Evolutionary conservation across 805 yeast genomes (phyloP), one percentile per base, ranked within the genome.

Genomic region (Candida parachauliodes): DNA sequence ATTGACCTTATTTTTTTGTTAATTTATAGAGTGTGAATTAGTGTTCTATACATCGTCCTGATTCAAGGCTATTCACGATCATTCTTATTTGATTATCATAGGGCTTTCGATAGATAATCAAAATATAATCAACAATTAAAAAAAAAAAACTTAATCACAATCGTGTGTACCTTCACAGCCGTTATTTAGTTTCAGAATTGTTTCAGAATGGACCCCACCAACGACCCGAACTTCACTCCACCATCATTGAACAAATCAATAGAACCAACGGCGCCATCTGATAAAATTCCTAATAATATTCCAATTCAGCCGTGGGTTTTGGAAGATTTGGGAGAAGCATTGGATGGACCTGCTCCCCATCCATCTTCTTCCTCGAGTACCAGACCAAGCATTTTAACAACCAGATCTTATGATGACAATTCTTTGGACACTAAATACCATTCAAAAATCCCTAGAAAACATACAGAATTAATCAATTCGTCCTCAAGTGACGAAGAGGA

Each of bases 211-310:
- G 98, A 89, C 57, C 98, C 98, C 16, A 83, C 91, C 3, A 77
- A 82, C 60, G 96, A 88, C 47, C 95, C 96, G 14, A 80, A 88
- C 58, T 89, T 88, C 59, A 78, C 81, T 34, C 95, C 96, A 8
- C 95, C 96, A 0, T 79, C 88, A 11, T 72, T 79, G 37, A 74
- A 78, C 46, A 77, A 77, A 32, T 65, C 76, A 41, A 60, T 74
- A 35, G 76, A 74, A 49, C 88, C 88, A 6, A 65, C 81, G 3
- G 82, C 85, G 9, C 83, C 86, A 3, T 69, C 80, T 2, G 76
- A 80, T 1, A 66, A 72, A 40, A 85, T 85, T 44, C 95, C 96
- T 0, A 73, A 76, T 43, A 74, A 79, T 28, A 75, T 74, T 29
- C 95, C 95, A 3, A 86, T 87, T 39, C 86, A 82, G 49, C 88